These are phyloP conservation scores for Ogataea thermomethanolica DNA, from an alignment of 805 yeast species.

Conservation along the genomic window DNA sequence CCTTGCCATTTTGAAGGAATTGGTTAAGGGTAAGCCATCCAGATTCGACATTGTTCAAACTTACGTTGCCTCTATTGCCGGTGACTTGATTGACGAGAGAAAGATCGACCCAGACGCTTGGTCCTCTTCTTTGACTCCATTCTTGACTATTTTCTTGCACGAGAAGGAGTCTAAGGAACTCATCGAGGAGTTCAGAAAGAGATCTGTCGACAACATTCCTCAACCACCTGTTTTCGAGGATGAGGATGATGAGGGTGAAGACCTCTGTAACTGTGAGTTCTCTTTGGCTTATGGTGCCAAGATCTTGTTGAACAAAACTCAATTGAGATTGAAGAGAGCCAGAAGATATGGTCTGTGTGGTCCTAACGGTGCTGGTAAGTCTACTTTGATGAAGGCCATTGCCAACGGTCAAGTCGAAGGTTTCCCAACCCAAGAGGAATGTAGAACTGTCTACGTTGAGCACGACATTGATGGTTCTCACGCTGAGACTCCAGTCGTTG, in stretches of 20 bases:
- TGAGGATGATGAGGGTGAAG: slow-evolving; percentile 99
- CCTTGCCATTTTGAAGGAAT: slow-evolving; percentile 71
- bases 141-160: slow-evolving; percentile 93
- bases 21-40: slow-evolving; percentile 63
- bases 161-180: slow-evolving; percentile 85
- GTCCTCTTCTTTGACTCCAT: slow-evolving; percentile 85
- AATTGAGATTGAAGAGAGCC: slow-evolving; percentile 97
- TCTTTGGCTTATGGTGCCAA: slow-evolving; percentile 99
- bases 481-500: slow-evolving; percentile 91
- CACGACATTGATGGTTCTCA: slow-evolving; percentile 99
- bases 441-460: slow-evolving; percentile 99
- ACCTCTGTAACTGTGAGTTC: slow-evolving; percentile 99
- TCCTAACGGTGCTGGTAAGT: slow-evolving; percentile 98
- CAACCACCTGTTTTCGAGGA: slow-evolving; percentile 83
- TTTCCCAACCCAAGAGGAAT: slow-evolving; percentile 98
- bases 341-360: slow-evolving; percentile 99
- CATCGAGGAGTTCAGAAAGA: slow-evolving; percentile 92
- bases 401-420: slow-evolving; percentile 99
- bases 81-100: slow-evolving; percentile 99
- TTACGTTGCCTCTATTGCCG: slow-evolving; percentile 95
- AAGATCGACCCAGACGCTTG: slow-evolving; percentile 88
- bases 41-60: slow-evolving; percentile 77
- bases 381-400: slow-evolving; percentile 95
- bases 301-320: slow-evolving; percentile 99
- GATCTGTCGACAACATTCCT: slow-evolving; percentile 98